These are phyloP conservation scores for Plasmodium knowlesi DNA, from an alignment of 169 alveolate genomes.

Conservation along the genomic window DNA sequence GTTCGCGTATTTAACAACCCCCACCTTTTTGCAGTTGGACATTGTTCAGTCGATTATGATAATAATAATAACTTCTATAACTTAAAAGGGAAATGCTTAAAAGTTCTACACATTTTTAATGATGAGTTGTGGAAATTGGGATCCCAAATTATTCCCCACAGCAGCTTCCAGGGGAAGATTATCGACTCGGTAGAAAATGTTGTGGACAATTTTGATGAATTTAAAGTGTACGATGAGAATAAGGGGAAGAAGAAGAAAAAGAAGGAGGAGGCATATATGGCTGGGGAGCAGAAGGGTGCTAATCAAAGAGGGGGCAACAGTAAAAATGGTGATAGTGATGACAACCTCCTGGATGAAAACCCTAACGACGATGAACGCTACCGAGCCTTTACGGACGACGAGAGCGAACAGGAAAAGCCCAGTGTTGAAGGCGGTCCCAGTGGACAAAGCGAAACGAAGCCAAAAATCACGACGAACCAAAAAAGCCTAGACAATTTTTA, in stretches of 20 bases:
- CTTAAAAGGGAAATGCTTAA: constrained; percentile 70
- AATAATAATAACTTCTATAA: constrained; percentile 32
- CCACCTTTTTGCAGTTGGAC: constrained; percentile 39
- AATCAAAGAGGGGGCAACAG: neutral
- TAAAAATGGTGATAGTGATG: neutral
- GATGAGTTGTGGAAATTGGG: constrained; percentile 73
- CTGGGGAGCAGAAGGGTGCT: neutral
- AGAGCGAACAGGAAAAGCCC: neutral
- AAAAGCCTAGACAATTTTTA: constrained; percentile 45
- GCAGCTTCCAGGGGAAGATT: constrained; percentile 40
- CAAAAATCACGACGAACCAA: neutral
- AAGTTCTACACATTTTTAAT: constrained; percentile 70
- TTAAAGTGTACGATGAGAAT: constrained; percentile 46
- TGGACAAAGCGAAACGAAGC: neutral
- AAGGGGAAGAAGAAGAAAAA: neutral
- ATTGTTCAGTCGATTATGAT: constrained; percentile 40
- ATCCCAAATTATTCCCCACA: constrained; percentile 41
- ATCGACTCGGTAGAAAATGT: constrained; percentile 61
- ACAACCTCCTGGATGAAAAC: neutral
- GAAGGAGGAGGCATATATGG: neutral
- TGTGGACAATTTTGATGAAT: constrained; percentile 26
- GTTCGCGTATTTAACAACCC: constrained; percentile 76
- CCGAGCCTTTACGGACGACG: neutral
- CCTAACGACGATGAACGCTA: neutral
- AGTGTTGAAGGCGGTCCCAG: neutral